Evolutionary conservation across 192 early-diverging fungal genomes (phyloP), one percentile per base, ranked within the genome.

Genomic region (Geranomyces michiganensis): DNA sequence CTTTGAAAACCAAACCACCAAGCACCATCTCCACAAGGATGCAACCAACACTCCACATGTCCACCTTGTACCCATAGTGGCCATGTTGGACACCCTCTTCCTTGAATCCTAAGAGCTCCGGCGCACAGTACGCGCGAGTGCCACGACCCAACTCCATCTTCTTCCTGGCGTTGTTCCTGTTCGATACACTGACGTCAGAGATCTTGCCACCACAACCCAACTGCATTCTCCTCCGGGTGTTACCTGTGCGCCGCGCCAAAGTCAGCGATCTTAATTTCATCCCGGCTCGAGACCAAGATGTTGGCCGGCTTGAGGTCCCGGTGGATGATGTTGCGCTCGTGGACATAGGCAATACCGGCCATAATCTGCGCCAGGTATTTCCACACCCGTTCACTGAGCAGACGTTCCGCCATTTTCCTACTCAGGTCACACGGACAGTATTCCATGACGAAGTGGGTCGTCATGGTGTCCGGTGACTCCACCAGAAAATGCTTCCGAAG

Each of bases 331-430:
- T 66, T 45, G 33, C 59, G 66, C 15, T n/a, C 65, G 32, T 80
- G 79, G 68, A 72, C 75, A n/a, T 75, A 78, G 26, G 47, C 73
- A 3, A 80, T n/a, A 8, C 79, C 79, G 8, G 29, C 30, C 14
- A 79, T n/a, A 33, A 78, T 41, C 51, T 79, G 78, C 15, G 55
- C 43, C 19, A 78, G 9, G 29, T 60, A 60, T 8, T 17, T 26
- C 24, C 5, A 8, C 26, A 32, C 17, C 2, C 17, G 9, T 7
- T 60, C 17, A 17, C 7, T 3, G 30, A 17, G 7, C 15, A 30
- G 17, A 27, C 24, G 10, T 7, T 7, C 3, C 5, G 36, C 3
- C 3, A 24, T 65, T 10, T 10, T 56, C 10, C 56, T 12, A 24
- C 30, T 55, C 13, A 68, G 51, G 1, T 17, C 29, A 9, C n/a